Conservation (phyloP, 495 filamentous ascomycete genomes). For the Neurospora sp. region DNA sequence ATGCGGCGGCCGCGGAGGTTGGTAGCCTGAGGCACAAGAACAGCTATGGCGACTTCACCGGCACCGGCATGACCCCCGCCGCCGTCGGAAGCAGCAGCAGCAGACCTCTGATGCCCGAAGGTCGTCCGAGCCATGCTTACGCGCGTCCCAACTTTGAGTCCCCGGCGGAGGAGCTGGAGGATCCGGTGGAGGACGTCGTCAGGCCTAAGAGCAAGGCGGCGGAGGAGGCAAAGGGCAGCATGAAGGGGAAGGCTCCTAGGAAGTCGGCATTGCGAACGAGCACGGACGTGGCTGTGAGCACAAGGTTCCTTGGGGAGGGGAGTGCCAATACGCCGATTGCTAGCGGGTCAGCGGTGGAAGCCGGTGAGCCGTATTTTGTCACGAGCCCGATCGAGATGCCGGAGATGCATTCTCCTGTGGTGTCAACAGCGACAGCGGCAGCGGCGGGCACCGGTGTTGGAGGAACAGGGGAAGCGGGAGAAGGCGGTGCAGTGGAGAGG, state of each 20-base stretch:
- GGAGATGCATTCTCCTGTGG: neutral
- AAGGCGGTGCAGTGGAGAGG: neutral
- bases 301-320: neutral
- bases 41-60: neutral
- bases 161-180: conserved; percentile 23
- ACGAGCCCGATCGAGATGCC: neutral
- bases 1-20: conserved; percentile 1
- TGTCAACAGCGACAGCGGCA: neutral
- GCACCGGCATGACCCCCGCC: neutral
- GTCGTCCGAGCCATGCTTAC: conserved; percentile 3
- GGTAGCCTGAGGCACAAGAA: conserved; percentile 1
- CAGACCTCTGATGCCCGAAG: neutral
- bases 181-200: conserved; percentile 9
- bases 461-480: neutral
- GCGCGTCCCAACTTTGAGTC: conserved; percentile 18
- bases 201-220: neutral
- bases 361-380: neutral
- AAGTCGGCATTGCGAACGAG: neutral
- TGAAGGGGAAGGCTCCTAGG: neutral
- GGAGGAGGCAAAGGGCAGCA: neutral
- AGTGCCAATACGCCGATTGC: neutral
- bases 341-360: neutral
- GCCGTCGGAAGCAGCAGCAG: neutral
- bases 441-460: neutral
- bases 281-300: neutral